These are phyloP conservation scores for Cercospora sp. DNA, from an alignment of 2,329 filamentous ascomycete genomes.

Conservation along the genomic window DNA sequence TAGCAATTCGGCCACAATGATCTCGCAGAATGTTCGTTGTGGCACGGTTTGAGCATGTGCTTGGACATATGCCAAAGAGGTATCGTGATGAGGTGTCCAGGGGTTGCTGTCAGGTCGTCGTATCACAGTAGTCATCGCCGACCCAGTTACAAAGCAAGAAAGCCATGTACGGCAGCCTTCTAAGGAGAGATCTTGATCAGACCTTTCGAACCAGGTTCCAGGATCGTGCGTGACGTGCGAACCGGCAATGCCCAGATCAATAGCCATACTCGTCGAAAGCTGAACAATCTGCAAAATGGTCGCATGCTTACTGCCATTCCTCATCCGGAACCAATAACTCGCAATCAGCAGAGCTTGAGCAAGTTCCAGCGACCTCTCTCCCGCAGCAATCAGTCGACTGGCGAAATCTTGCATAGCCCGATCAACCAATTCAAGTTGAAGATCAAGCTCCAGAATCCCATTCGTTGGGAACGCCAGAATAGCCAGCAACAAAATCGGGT, in stretches of 20 bases:
- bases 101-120: slow-evolving; percentile 22
- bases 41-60: background rate
- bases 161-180: slow-evolving; percentile 27
- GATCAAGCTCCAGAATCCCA: slow-evolving; percentile 1
- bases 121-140: slow-evolving; percentile 20
- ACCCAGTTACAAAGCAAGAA: slow-evolving; percentile 24
- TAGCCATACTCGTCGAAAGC: slow-evolving; percentile 72
- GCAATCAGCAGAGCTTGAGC: slow-evolving; percentile 73
- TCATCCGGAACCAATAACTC: slow-evolving; percentile 75
- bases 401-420: slow-evolving; percentile 17
- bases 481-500: slow-evolving; percentile 12
- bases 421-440: slow-evolving; percentile 13
- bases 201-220: slow-evolving; percentile 5
- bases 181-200: slow-evolving; percentile 1
- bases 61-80: slow-evolving; percentile 20
- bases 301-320: slow-evolving; percentile 73
- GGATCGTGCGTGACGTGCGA: slow-evolving; percentile 11
- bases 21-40: slow-evolving; percentile 22
- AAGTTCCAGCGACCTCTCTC: slow-evolving; percentile 75
- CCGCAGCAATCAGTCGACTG: slow-evolving; percentile 43
- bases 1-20: slow-evolving; percentile 20
- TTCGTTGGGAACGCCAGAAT: slow-evolving; percentile 16
- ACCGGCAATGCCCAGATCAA: slow-evolving; percentile 72
- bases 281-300: slow-evolving; percentile 85
- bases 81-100: slow-evolving; percentile 27